Conservation (phyloP, 129 eudicot genomes). For the Arctium minus region DNA sequence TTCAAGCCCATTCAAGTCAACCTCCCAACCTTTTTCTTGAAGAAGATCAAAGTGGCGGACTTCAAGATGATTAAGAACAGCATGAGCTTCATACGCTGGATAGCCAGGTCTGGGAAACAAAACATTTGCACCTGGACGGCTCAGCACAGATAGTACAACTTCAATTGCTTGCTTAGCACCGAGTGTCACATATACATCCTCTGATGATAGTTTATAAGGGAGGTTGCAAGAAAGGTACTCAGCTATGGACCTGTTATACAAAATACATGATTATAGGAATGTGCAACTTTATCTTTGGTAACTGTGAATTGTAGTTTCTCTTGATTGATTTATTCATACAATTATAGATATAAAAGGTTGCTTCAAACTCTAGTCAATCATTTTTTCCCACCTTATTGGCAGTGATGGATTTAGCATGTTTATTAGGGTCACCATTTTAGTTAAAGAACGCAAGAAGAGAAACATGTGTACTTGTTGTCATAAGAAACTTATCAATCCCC, state of each 20-base stretch:
- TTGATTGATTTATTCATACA: background rate
- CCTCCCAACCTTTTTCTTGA: constrained; percentile 31
- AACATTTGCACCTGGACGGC: constrained; percentile 33
- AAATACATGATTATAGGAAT: background rate
- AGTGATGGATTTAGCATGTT: too few species aligned
- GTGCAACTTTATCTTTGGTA: background rate
- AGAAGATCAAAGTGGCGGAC: constrained; percentile 37
- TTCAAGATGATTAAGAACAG: constrained; percentile 22
- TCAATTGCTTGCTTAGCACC: constrained; percentile 39
- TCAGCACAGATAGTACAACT: constrained; percentile 21
- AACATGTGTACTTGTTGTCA: too few species aligned
- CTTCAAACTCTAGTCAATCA: background rate
- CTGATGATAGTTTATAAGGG: constrained; percentile 31
- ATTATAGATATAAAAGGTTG: background rate
- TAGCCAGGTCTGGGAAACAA: constrained; percentile 40
- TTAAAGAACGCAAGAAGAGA: too few species aligned
- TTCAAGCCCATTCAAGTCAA: constrained; percentile 29
- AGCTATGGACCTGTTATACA: constrained; percentile 25
- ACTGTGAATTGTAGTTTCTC: background rate
- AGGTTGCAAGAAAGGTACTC: constrained; percentile 28
- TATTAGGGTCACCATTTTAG: background rate
- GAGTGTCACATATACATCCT: constrained; percentile 30
- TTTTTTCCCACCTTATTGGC: too few species aligned
- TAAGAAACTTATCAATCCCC: background rate
- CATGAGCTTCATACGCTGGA: constrained; percentile 35